Percentiles rank a stretch among this genome's conserved stretches.
Evolutionary conservation across 495 filamentous ascomycete species (phyloP).

Genomic region (Penicillium diatomitis): DNA sequence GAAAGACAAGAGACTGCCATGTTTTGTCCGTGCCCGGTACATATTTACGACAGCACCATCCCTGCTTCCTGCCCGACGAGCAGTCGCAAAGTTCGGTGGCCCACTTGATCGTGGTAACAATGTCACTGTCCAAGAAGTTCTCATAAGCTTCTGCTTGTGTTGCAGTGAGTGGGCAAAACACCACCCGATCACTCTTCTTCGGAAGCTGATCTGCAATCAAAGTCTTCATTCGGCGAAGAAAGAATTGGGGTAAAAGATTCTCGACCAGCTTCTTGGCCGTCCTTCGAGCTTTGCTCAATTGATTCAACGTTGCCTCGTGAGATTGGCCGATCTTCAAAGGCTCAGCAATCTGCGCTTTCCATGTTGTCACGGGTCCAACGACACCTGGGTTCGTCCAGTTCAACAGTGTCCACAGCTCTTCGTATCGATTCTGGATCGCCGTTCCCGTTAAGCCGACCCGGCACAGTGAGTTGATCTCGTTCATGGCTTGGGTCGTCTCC

Average conservation of each 20-base stretch:
- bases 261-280: constrained; percentile 80
- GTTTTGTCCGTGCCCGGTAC: constrained; percentile 45
- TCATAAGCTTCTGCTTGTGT: constrained; percentile 81
- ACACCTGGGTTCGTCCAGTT: constrained; percentile 95
- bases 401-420: constrained; percentile 91
- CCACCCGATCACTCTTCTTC: constrained; percentile 87
- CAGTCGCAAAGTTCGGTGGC: constrained; percentile 65
- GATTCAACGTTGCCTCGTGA: constrained; percentile 79
- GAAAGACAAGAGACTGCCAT: constrained; percentile 81
- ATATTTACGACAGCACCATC: constrained; percentile 68
- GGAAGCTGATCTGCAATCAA: constrained; percentile 92
- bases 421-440: constrained; percentile 96
- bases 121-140: constrained; percentile 62
- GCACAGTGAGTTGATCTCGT: constrained; percentile 84
- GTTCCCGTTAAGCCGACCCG: constrained; percentile 91
- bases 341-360: constrained; percentile 66
- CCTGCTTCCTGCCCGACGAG: constrained; percentile 56
- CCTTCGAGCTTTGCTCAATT: constrained; percentile 71
- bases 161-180: constrained; percentile 86
- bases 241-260: constrained; percentile 85
- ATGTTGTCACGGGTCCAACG: constrained; percentile 69
- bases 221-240: constrained; percentile 86
- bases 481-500: constrained; percentile 78
- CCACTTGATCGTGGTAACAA: constrained; percentile 57
- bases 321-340: constrained; percentile 82